Evolutionary conservation across 306 rosid species (phyloP), one percentile per base, ranked within the genome.

Genomic region (Sindora glabra): DNA sequence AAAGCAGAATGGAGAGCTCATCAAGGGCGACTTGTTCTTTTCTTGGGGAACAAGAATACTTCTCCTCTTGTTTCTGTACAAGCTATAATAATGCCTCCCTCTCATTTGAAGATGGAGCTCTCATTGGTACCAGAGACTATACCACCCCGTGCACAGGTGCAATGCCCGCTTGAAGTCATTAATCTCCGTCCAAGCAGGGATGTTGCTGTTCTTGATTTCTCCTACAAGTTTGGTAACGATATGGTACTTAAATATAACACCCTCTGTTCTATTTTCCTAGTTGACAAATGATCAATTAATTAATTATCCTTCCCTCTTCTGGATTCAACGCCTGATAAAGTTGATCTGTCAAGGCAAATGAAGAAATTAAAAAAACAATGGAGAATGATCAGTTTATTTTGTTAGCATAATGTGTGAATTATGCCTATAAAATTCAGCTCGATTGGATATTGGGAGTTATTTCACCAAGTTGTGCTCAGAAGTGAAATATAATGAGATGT

Each of bases 101-200:
- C 88, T 7, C 86, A 94, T 84, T 86, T 94, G 49, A 94, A 84
- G 79, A 75, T 84, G 62, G 99, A 89, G 77, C 86, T 89, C 60
- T 94, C 99, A 32, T 68, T 84, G 58, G 99, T 94, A 49, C 99
- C 99, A 12, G 99, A 94, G 15, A 94, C 91, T 59, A 94, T 89
- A 57, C 99, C 99, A 60, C 99, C 99, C n/a, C 81, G 99, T 47
- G 97, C 99, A 56, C 97, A 94, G 84, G 99, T 94, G 38, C 99
- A 94, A 79, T 94, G 97, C 77, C 99, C 99, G 5, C 96, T 94
- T 79, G 99, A 94, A 75, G 68, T 89, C 63, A 72, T 77, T 71
- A 94, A 89, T 82, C 78, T 94, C 57, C 82, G 74, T 46, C 97
- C 99, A 33, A 94, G 99, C 84, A 89, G 97, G 76, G 99, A 94